Conservation (phyloP, 768 basidiomycete genomes). For the Glaciozyma antarctica region DNA sequence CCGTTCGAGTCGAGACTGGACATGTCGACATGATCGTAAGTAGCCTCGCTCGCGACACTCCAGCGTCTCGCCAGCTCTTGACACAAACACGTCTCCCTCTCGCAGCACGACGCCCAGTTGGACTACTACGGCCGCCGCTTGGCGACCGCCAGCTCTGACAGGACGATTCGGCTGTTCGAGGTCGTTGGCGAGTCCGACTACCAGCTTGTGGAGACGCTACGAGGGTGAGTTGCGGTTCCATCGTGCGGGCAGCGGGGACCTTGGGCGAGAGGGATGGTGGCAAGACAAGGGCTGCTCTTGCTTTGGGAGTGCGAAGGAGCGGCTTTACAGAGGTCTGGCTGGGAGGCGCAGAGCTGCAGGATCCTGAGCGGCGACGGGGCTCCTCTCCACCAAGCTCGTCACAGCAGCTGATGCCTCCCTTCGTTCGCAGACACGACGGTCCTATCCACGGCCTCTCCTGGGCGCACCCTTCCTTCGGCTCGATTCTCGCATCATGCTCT, state of each 20-base stretch:
- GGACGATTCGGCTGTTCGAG: constrained; percentile 90
- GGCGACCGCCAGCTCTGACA: constrained; percentile 91
- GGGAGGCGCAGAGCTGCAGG: too few species aligned
- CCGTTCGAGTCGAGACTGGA: constrained; percentile 63
- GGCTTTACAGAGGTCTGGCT: too few species aligned
- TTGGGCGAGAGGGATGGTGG: too few species aligned
- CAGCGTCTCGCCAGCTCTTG: background rate
- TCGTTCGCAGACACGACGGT: constrained; percentile 67
- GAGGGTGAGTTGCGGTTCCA: constrained; percentile 51
- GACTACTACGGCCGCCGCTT: constrained; percentile 96
- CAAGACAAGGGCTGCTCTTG: too few species aligned
- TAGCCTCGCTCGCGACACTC: background rate
- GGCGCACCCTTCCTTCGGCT: constrained; percentile 96
- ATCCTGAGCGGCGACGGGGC: too few species aligned
- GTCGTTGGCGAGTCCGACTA: constrained; percentile 69
- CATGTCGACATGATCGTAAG: constrained; percentile 98
- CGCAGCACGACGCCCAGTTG: constrained; percentile 89
- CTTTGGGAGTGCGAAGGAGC: too few species aligned
- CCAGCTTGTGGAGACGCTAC: constrained; percentile 48
- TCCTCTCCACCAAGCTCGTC: background rate
- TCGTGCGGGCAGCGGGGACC: too few species aligned
- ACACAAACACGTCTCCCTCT: constrained; percentile 1
- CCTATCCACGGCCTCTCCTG: constrained; percentile 98
- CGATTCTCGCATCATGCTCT: constrained; percentile 93
- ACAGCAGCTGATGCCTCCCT: background rate